These are phyloP conservation scores for Arthrinium puccinioides DNA, from an alignment of 2,329 filamentous ascomycete species.

Conservation along the genomic window DNA sequence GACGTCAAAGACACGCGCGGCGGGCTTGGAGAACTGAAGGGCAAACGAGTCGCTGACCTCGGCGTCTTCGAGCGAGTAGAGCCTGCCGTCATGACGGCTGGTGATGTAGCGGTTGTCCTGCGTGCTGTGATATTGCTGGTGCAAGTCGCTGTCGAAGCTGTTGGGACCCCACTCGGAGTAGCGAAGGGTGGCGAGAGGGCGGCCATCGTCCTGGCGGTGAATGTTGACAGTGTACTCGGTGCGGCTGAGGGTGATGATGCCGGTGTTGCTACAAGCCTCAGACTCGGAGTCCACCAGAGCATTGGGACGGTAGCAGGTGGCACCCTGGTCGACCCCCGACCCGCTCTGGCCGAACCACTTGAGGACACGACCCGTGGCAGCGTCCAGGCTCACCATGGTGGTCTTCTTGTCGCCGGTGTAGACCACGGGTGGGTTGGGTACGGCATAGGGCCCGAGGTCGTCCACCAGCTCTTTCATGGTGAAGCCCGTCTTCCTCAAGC, in stretches of 20 bases:
- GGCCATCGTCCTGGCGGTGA: slow-evolving; percentile 63
- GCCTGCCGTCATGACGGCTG: slow-evolving; percentile 74
- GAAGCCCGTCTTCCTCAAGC: slow-evolving; percentile 59
- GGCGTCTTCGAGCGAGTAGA: slow-evolving; percentile 72
- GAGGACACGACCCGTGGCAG: slow-evolving; percentile 71
- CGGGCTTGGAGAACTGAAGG: slow-evolving; percentile 66
- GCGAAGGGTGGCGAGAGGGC: slow-evolving; percentile 78
- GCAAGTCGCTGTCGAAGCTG: slow-evolving; percentile 80
- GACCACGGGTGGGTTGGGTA: slow-evolving; percentile 68
- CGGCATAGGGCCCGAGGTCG: slow-evolving; percentile 68
- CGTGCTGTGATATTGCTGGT: slow-evolving; percentile 70
- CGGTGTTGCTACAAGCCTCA: slow-evolving; percentile 71
- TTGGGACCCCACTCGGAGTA: slow-evolving; percentile 96
- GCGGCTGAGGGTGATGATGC: slow-evolving; percentile 75
- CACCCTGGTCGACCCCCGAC: slow-evolving; percentile 58
- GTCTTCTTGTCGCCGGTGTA: slow-evolving; percentile 92
- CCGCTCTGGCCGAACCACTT: slow-evolving; percentile 78
- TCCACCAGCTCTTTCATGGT: slow-evolving; percentile 87
- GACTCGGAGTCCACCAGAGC: slow-evolving; percentile 54
- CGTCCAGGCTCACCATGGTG: slow-evolving; percentile 82
- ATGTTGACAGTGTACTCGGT: slow-evolving; percentile 89
- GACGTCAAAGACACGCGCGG: slow-evolving; percentile 84
- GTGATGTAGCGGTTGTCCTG: slow-evolving; percentile 88
- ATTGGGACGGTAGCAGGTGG: slow-evolving; percentile 68
- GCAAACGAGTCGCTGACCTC: slow-evolving; percentile 53